phyloP scores from a whole-genome alignment of 2,329 filamentous ascomycete species.

The Aureobasidium namibiae region DNA sequence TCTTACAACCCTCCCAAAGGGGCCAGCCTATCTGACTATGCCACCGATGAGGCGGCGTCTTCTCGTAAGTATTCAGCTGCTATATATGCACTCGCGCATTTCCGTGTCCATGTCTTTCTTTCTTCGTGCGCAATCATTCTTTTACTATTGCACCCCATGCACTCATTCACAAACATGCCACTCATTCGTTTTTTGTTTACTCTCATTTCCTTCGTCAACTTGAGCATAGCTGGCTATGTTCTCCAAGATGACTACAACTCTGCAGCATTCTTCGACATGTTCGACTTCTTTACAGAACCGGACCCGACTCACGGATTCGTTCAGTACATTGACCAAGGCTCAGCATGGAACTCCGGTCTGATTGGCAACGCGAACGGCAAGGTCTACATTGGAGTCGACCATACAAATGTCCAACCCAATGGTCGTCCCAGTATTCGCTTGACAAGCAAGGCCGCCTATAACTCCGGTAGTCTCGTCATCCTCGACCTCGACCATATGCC shows the following conservation, averaged over 20 bases:
- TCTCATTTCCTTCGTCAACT: slow-evolving; percentile 36
- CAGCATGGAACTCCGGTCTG: slow-evolving; percentile 21
- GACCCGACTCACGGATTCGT: slow-evolving; percentile 20
- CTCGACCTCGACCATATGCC: slow-evolving; percentile 69
- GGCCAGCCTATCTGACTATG: slow-evolving; percentile 10
- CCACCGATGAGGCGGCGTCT: not conserved
- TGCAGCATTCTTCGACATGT: slow-evolving; percentile 19
- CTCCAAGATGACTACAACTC: slow-evolving; percentile 18
- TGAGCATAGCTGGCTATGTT: slow-evolving; percentile 19
- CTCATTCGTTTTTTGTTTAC: slow-evolving; percentile 13
- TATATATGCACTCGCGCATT: not conserved
- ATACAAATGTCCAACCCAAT: slow-evolving; percentile 32
- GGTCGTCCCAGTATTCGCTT: slow-evolving; percentile 67
- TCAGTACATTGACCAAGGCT: slow-evolving; percentile 29
- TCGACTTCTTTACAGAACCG: slow-evolving; percentile 29
- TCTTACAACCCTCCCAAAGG: slow-evolving; percentile 9
- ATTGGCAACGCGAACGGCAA: slow-evolving; percentile 18
- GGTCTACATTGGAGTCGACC: slow-evolving; percentile 29
- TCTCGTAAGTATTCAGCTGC: not conserved
- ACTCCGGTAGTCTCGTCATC: slow-evolving; percentile 57
- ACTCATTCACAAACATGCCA: slow-evolving; percentile 13
- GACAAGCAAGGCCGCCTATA: slow-evolving; percentile 56
- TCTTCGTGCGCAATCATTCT: slow-evolving; percentile 13
- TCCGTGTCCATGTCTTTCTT: slow-evolving; percentile 1
- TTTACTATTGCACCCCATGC: slow-evolving; percentile 14